These are phyloP conservation scores for Apiotrichum laibachii DNA, from an alignment of 1,284 basidiomycete genomes.

Conservation along the genomic window DNA sequence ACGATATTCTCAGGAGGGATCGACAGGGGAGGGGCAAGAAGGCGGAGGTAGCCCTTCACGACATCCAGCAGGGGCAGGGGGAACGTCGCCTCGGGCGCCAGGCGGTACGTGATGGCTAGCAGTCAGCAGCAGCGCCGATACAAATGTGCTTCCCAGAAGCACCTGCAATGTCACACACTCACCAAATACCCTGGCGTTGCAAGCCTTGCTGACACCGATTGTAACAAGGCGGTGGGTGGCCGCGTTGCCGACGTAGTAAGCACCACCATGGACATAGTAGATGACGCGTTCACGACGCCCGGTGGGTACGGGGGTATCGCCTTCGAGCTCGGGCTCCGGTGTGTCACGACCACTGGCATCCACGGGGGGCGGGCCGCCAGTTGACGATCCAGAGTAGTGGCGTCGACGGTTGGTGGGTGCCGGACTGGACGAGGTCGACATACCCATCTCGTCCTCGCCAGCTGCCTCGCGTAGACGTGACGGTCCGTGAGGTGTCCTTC, in stretches of 20 bases:
- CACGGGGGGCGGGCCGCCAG: not conserved
- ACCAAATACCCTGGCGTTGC: conserved; percentile 93
- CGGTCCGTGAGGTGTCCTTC: conserved; percentile 8
- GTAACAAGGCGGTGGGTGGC: conserved; percentile 91
- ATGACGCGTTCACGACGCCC: conserved; percentile 72
- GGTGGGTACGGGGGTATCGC: conserved; percentile 8
- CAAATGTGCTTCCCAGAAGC: not conserved
- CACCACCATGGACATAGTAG: conserved; percentile 91
- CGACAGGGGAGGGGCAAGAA: conserved; percentile 76
- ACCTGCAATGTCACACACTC: conserved; percentile 34
- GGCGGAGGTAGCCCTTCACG: conserved; percentile 78
- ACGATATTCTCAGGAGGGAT: conserved; percentile 89
- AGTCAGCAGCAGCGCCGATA: conserved; percentile 7
- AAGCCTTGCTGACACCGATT: conserved; percentile 84
- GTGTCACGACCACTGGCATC: conserved; percentile 14
- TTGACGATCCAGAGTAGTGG: not conserved
- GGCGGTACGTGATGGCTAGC: conserved; percentile 87
- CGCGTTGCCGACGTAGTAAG: conserved; percentile 90
- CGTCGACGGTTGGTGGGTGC: not conserved
- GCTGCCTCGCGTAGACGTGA: conserved; percentile 13
- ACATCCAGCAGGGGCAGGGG: conserved; percentile 92
- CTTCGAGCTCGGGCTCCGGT: conserved; percentile 27
- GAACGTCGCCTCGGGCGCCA: conserved; percentile 91
- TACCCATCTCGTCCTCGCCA: not conserved
- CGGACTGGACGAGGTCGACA: conserved; percentile 3